phyloP scores from a whole-genome alignment of 108 stramenopile genomes.

The Epipyxis sp. region DNA sequence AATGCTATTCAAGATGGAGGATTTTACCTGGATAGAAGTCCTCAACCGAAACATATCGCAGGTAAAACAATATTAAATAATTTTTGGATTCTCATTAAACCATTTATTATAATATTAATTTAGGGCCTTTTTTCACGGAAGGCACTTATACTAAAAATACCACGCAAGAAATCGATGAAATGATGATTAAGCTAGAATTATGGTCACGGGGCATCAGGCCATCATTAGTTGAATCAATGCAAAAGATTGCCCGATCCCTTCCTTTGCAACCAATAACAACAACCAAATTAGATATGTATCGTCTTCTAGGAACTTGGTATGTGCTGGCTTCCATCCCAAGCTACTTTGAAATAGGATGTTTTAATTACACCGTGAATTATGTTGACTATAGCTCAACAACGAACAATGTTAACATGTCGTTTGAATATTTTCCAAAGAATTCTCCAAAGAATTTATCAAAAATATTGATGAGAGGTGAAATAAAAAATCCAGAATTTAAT shows the following conservation, averaged over 20 bases:
- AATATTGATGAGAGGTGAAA: background rate
- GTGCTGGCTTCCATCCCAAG: constrained; percentile 12
- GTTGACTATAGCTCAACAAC: background rate
- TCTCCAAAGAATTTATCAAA: background rate
- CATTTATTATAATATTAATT: too few species aligned
- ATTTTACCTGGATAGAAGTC: constrained; percentile 76
- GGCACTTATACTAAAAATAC: constrained; percentile 77
- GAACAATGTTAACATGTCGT: background rate
- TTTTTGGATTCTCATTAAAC: too few species aligned
- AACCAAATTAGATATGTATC: background rate
- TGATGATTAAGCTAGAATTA: constrained; percentile 66
- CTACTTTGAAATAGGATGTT: background rate
- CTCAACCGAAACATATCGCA: constrained; percentile 74
- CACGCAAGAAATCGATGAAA: constrained; percentile 63
- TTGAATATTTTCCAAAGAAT: background rate
- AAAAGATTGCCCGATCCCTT: background rate
- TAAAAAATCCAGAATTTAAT: background rate
- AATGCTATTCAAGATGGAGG: constrained; percentile 65
- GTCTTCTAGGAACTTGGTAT: constrained; percentile 24
- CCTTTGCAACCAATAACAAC: background rate
- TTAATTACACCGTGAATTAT: background rate
- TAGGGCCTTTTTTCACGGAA: constrained; percentile 72
- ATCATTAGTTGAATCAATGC: background rate
- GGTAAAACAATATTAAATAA: too few species aligned
- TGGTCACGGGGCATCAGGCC: background rate